phyloP scores from a whole-genome alignment of 805 yeast species.

The Groenewaldozyma tartarivorans region DNA sequence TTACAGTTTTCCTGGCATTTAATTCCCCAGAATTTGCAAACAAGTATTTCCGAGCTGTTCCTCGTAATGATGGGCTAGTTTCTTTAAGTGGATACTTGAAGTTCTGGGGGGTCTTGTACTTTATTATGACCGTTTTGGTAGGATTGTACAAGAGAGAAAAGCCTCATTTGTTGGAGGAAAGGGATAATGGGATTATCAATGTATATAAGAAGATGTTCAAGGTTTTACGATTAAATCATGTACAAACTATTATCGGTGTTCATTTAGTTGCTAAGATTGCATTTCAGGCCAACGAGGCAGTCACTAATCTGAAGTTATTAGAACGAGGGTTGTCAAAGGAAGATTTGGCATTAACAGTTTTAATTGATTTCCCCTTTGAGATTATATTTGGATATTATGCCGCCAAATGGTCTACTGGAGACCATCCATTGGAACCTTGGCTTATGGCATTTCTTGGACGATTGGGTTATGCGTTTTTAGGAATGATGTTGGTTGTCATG shows the following conservation, averaged over 20 bases:
- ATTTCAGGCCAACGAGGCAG: constrained; percentile 93
- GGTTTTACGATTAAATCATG: constrained; percentile 45
- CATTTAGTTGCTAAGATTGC: constrained; percentile 81
- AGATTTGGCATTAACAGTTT: constrained; percentile 83
- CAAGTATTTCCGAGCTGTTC: constrained; percentile 58
- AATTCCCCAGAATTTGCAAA: constrained; percentile 91
- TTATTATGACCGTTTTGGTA: constrained; percentile 55
- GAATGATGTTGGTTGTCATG: constrained; percentile 58
- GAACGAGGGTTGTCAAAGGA: constrained; percentile 92
- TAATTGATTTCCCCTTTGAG: constrained; percentile 94
- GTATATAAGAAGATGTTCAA: constrained; percentile 28
- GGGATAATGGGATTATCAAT: constrained; percentile 24
- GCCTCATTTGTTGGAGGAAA: constrained; percentile 33
- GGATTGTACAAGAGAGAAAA: constrained; percentile 60
- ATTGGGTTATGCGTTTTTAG: constrained; percentile 61
- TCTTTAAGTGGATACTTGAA: constrained; percentile 65
- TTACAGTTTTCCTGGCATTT: constrained; percentile 83
- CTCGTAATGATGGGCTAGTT: constrained; percentile 56
- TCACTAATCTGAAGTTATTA: constrained; percentile 80
- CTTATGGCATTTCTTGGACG: constrained; percentile 77
- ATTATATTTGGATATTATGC: constrained; percentile 91
- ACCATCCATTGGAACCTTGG: constrained; percentile 72
- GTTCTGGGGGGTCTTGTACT: constrained; percentile 67
- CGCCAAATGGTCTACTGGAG: constrained; percentile 86
- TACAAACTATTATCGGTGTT: constrained; percentile 63